These are phyloP conservation scores for Beauveria sp. DNA, from an alignment of 2,329 filamentous ascomycete species.

Conservation along the genomic window DNA sequence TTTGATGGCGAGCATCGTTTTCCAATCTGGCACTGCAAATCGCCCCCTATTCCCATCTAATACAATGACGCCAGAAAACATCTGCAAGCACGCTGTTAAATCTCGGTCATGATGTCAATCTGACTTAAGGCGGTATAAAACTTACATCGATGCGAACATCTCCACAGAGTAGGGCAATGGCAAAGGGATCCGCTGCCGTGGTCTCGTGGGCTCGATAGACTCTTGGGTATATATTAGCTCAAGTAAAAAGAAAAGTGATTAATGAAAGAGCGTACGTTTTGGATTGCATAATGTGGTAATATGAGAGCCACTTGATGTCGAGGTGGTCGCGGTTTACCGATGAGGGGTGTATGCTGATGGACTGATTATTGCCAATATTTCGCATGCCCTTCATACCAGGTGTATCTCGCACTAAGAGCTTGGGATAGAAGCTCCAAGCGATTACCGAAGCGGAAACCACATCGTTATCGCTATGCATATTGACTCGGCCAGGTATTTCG, in stretches of 20 bases:
- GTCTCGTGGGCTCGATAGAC: constrained; percentile 90
- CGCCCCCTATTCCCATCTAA: constrained; percentile 82
- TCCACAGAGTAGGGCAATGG: constrained; percentile 76
- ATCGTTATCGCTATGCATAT: constrained; percentile 74
- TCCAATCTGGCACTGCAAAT: constrained; percentile 83
- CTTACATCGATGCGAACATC: constrained; percentile 79
- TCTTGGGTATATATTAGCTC: constrained; percentile 30
- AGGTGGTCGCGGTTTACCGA: constrained; percentile 74
- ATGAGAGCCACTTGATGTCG: constrained; percentile 75
- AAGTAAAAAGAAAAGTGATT: neutral
- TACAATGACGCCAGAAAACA: constrained; percentile 80
- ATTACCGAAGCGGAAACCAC: constrained; percentile 72
- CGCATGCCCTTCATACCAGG: constrained; percentile 66
- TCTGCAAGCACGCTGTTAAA: constrained; percentile 33
- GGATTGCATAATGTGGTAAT: constrained; percentile 96
- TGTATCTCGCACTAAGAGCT: constrained; percentile 74
- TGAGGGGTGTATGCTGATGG: constrained; percentile 76
- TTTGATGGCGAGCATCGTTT: constrained; percentile 83
- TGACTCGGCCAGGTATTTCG: constrained; percentile 67
- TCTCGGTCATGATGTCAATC: neutral
- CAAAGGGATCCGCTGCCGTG: constrained; percentile 70
- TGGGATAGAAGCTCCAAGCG: constrained; percentile 93
- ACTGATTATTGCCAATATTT: constrained; percentile 89
- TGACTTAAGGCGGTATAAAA: constrained; percentile 5
- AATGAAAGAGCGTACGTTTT: constrained; percentile 51